These are phyloP conservation scores for Tylopilus plumbeoviolaceoides DNA, from an alignment of 768 basidiomycete genomes.

Conservation along the genomic window DNA sequence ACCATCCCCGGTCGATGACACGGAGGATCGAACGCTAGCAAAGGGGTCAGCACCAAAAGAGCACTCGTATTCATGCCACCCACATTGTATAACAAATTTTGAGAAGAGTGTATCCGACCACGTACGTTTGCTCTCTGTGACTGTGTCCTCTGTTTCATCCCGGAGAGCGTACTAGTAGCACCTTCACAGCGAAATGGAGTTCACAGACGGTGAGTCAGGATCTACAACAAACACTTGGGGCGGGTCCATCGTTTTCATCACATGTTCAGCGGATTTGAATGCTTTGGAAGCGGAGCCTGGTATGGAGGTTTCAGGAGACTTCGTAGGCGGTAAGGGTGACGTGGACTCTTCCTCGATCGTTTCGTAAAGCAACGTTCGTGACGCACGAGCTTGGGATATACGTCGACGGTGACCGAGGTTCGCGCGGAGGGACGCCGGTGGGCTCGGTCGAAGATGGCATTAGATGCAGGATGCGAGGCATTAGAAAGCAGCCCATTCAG, in stretches of 20 bases:
- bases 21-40: conserved; percentile 64
- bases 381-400: conserved; percentile 58
- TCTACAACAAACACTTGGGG: conserved; percentile 54
- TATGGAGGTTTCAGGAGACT: conserved; percentile 21
- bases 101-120: conserved; percentile 77
- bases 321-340: conserved; percentile 26
- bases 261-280: conserved; percentile 1
- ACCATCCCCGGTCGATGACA: conserved; percentile 53
- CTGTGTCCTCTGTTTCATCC: conserved; percentile 53
- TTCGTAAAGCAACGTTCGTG: conserved; percentile 70
- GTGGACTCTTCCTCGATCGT: conserved; percentile 72
- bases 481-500: conserved; percentile 58
- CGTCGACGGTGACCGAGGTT: conserved; percentile 71
- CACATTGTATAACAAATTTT: conserved; percentile 65
- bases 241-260: conserved; percentile 26
- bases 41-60: not conserved
- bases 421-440: conserved; percentile 45
- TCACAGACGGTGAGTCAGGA: conserved; percentile 42
- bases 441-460: conserved; percentile 35
- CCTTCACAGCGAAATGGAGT: conserved; percentile 47
- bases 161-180: conserved; percentile 55
- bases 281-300: conserved; percentile 32
- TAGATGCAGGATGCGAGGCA: conserved; percentile 47
- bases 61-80: conserved; percentile 23
- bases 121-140: conserved; percentile 52